These are phyloP conservation scores for Pichia nakasei DNA, from an alignment of 805 yeast genomes.

Conservation along the genomic window DNA sequence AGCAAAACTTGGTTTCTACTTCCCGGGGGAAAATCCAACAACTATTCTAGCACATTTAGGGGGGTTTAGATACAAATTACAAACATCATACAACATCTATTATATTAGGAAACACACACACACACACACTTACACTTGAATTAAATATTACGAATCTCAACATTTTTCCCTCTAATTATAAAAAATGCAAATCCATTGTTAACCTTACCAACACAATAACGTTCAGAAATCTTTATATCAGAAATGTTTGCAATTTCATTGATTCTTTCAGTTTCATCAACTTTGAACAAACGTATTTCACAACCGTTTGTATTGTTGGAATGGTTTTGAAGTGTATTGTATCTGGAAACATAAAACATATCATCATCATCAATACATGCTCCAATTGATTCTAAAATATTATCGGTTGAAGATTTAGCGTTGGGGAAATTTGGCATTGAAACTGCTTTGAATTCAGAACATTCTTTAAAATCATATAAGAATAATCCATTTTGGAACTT, in stretches of 20 bases:
- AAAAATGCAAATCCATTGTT: conserved; percentile 11
- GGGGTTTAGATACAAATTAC: background rate
- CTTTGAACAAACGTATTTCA: conserved; percentile 13
- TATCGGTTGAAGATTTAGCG: background rate
- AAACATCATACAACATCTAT: background rate
- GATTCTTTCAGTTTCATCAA: conserved; percentile 16
- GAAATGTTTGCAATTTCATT: conserved; percentile 11
- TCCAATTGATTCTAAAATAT: conserved; percentile 8
- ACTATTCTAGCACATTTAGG: too few relatives aligned
- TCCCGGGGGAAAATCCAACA: too few relatives aligned
- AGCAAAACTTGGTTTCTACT: too few relatives aligned
- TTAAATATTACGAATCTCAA: conserved; percentile 9
- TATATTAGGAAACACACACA: too few relatives aligned
- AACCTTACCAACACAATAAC: conserved; percentile 18
- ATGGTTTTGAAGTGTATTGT: background rate
- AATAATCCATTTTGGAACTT: conserved; percentile 13
- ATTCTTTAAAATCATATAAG: conserved; percentile 1
- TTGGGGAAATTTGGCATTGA: conserved; percentile 6
- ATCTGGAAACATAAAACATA: conserved; percentile 12
- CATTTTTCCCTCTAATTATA: conserved; percentile 12
- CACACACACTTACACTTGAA: too few relatives aligned
- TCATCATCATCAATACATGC: conserved; percentile 16
- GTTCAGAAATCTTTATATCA: conserved; percentile 3
- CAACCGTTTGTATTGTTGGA: background rate
- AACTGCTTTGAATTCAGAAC: conserved; percentile 15